phyloP scores from a whole-genome alignment of 129 eudicot species.

The Artemisia tridentata region DNA sequence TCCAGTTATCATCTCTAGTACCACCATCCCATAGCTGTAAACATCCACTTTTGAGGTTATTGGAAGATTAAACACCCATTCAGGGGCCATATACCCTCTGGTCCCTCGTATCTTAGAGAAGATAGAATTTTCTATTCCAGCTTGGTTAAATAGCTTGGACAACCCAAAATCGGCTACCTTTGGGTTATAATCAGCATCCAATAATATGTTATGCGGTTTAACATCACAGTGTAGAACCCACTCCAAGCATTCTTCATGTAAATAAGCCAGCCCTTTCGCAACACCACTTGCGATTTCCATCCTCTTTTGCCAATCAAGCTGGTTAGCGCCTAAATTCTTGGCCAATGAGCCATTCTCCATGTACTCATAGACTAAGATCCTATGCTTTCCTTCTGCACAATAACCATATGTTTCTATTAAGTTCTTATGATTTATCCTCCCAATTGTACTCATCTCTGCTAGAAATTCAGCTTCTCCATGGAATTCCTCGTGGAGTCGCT shows the following conservation, averaged over 20 bases:
- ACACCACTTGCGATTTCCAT: conserved; percentile 32
- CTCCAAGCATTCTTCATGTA: conserved; percentile 56
- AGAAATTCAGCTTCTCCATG: conserved; percentile 12
- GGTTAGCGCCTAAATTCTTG: neutral
- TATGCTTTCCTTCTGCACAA: conserved; percentile 9
- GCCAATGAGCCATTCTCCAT: conserved; percentile 12
- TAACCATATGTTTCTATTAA: conserved; percentile 9
- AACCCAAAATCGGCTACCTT: conserved; percentile 46
- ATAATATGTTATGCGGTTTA: conserved; percentile 43
- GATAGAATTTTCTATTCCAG: neutral
- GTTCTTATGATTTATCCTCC: conserved; percentile 12
- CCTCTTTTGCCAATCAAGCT: conserved; percentile 36
- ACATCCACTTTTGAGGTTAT: conserved; percentile 51
- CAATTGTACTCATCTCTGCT: conserved; percentile 16
- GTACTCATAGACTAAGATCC: conserved; percentile 13
- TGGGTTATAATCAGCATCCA: conserved; percentile 39
- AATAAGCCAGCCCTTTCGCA: conserved; percentile 49
- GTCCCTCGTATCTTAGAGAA: conserved; percentile 40
- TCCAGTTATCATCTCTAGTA: conserved; percentile 43
- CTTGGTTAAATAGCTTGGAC: conserved; percentile 33
- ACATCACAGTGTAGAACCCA: conserved; percentile 53
- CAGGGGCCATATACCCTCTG: conserved; percentile 44
- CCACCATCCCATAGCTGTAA: conserved; percentile 46
- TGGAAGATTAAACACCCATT: conserved; percentile 33
- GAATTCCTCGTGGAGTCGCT: neutral